phyloP scores from a whole-genome alignment of 768 basidiomycete genomes.

The Boletus rubropictus region DNA sequence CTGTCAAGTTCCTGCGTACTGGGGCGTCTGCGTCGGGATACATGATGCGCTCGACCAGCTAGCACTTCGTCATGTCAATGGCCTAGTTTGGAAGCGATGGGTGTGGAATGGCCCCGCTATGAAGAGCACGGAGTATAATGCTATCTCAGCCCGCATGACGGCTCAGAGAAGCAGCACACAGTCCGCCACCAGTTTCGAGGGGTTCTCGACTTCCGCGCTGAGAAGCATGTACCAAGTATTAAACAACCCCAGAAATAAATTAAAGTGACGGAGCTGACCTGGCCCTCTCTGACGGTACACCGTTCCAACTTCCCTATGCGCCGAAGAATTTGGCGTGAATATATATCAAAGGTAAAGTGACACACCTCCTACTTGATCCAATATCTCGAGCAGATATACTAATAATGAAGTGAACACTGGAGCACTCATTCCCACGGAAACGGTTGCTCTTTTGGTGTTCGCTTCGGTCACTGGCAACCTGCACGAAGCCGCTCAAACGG shows the following conservation, averaged over 20 bases:
- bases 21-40: background rate
- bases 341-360: background rate
- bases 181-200: background rate
- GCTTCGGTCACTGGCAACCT: background rate
- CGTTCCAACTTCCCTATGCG: too few relatives aligned
- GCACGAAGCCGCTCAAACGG: background rate
- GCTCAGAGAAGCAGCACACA: background rate
- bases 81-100: background rate
- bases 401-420: background rate
- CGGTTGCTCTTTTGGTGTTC: constrained; percentile 1
- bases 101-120: too few relatives aligned
- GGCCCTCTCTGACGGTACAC: background rate
- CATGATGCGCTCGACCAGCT: background rate
- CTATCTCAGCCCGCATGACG: background rate
- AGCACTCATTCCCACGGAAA: constrained; percentile 7
- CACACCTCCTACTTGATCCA: too few relatives aligned
- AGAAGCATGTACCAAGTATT: background rate
- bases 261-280: background rate
- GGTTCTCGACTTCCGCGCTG: background rate
- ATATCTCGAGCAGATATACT: too few relatives aligned
- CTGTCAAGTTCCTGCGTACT: background rate
- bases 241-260: background rate
- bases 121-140: too few relatives aligned
- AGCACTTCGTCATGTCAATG: background rate
- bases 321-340: too few relatives aligned